These are phyloP conservation scores for Basidiobolus meristosporus DNA, from an alignment of 371 early-diverging fungal genomes.

Conservation along the genomic window DNA sequence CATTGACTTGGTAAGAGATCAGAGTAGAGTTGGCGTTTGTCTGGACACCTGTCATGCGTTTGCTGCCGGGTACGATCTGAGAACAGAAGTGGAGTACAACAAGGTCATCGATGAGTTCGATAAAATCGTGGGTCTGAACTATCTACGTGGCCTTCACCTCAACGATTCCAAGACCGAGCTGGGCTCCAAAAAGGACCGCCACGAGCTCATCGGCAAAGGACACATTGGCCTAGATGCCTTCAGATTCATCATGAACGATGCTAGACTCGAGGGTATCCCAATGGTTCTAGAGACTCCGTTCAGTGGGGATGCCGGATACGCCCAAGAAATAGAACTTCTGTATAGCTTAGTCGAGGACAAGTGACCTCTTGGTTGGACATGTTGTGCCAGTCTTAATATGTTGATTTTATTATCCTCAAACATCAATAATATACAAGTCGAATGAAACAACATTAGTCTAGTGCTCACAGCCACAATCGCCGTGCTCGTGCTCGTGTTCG, in stretches of 20 bases:
- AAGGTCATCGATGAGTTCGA: constrained; percentile 28
- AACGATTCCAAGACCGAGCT: constrained; percentile 28
- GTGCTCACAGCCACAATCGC: too few species aligned
- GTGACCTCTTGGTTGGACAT: too few species aligned
- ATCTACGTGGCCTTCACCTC: constrained; percentile 36
- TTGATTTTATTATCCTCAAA: too few species aligned
- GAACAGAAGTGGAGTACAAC: constrained; percentile 18
- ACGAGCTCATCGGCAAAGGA: constrained; percentile 41
- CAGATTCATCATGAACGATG: constrained; percentile 28
- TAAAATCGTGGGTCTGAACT: constrained; percentile 23
- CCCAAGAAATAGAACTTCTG: constrained; percentile 11
- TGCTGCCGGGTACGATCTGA: constrained; percentile 45
- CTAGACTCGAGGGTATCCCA: constrained; percentile 25
- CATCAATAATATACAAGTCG: too few species aligned
- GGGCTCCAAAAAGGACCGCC: constrained; percentile 26
- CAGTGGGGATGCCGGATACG: constrained; percentile 6
- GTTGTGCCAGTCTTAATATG: too few species aligned
- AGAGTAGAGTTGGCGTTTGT: constrained; percentile 36
- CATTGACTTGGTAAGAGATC: constrained; percentile 24
- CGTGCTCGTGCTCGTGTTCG: too few species aligned
- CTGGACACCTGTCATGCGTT: constrained; percentile 51
- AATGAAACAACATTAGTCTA: too few species aligned
- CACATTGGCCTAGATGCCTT: constrained; percentile 34
- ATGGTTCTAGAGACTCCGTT: constrained; percentile 43
- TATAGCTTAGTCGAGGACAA: constrained; percentile 9